phyloP scores from a whole-genome alignment of 1,284 basidiomycete genomes.

The Trametes pubescens region DNA sequence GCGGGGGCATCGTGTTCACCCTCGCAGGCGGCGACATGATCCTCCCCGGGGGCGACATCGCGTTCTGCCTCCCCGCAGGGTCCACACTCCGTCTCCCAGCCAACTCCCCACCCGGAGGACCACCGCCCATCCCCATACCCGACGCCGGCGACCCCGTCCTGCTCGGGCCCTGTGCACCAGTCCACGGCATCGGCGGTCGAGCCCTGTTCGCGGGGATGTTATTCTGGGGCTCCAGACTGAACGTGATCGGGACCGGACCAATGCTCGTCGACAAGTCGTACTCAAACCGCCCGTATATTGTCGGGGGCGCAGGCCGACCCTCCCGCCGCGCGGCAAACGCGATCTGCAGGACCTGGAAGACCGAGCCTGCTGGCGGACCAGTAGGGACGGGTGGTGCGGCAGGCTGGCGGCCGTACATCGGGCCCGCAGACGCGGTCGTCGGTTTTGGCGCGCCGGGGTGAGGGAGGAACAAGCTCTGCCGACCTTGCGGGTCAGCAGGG shows the following conservation, averaged over 20 bases:
- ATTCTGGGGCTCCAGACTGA: slow-evolving; percentile 63
- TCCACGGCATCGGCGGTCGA: slow-evolving; percentile 27
- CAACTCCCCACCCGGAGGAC: neutral
- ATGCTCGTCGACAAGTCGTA: slow-evolving; percentile 58
- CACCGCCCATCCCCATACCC: slow-evolving; percentile 7
- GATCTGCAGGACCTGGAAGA: slow-evolving; percentile 45
- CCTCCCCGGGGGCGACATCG: slow-evolving; percentile 14
- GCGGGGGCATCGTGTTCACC: slow-evolving; percentile 1
- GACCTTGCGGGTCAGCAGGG: slow-evolving; percentile 12
- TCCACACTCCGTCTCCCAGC: slow-evolving; percentile 23
- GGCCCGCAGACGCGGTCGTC: slow-evolving; percentile 52
- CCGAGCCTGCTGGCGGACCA: slow-evolving; percentile 36
- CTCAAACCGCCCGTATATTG: slow-evolving; percentile 70
- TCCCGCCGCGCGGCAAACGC: slow-evolving; percentile 38
- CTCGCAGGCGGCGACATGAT: slow-evolving; percentile 5
- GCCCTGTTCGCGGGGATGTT: slow-evolving; percentile 45
- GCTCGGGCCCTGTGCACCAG: slow-evolving; percentile 33
- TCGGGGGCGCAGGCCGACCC: slow-evolving; percentile 47
- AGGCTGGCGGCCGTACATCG: slow-evolving; percentile 63
- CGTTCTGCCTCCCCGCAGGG: slow-evolving; percentile 19
- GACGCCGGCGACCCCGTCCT: slow-evolving; percentile 26
- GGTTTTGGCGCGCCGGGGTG: slow-evolving; percentile 79
- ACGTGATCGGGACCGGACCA: slow-evolving; percentile 72
- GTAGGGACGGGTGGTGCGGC: slow-evolving; percentile 17
- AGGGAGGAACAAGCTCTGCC: slow-evolving; percentile 68